Percentiles rank a stretch among this genome's conserved stretches.
phyloP scores from a whole-genome alignment of 805 yeast species.

The Kodamaea kaohsiungensis region DNA sequence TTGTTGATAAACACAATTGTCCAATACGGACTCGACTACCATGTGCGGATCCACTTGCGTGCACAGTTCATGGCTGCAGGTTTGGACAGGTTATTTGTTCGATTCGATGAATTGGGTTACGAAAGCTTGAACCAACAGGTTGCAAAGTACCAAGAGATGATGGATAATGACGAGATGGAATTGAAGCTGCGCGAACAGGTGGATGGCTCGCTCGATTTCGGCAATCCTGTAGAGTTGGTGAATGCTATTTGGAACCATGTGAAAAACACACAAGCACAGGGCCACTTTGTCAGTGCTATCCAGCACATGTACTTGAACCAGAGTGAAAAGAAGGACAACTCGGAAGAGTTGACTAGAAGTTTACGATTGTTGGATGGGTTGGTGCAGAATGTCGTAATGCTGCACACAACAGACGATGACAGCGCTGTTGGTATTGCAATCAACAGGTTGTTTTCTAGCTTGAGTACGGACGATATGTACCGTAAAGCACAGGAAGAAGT shows the following conservation, averaged over 20 bases:
- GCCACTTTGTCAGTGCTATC: slow-evolving; percentile 58
- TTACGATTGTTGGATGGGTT: slow-evolving; percentile 65
- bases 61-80: slow-evolving; percentile 40
- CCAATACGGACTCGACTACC: slow-evolving; percentile 43
- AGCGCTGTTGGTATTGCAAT: slow-evolving; percentile 70
- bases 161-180: slow-evolving; percentile 57
- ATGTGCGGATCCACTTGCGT: slow-evolving; percentile 58
- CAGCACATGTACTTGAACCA: slow-evolving; percentile 65
- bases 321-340: slow-evolving; percentile 47
- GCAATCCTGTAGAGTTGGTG: slow-evolving; percentile 71
- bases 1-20: slow-evolving; percentile 68
- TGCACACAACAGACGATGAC: slow-evolving; percentile 49
- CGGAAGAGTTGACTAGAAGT: slow-evolving; percentile 49
- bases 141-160: slow-evolving; percentile 55
- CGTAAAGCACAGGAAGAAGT: slow-evolving; percentile 53
- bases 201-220: slow-evolving; percentile 53
- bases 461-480: slow-evolving; percentile 86
- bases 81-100: slow-evolving; percentile 17
- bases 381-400: slow-evolving; percentile 59
- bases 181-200: slow-evolving; percentile 33
- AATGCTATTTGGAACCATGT: slow-evolving; percentile 58
- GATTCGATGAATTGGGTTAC: slow-evolving; percentile 43
- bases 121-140: slow-evolving; percentile 68
- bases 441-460: slow-evolving; percentile 65
- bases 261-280: slow-evolving; percentile 58